phyloP scores from a whole-genome alignment of 768 basidiomycete species.

The Hygrophoropsis aurantiaca region DNA sequence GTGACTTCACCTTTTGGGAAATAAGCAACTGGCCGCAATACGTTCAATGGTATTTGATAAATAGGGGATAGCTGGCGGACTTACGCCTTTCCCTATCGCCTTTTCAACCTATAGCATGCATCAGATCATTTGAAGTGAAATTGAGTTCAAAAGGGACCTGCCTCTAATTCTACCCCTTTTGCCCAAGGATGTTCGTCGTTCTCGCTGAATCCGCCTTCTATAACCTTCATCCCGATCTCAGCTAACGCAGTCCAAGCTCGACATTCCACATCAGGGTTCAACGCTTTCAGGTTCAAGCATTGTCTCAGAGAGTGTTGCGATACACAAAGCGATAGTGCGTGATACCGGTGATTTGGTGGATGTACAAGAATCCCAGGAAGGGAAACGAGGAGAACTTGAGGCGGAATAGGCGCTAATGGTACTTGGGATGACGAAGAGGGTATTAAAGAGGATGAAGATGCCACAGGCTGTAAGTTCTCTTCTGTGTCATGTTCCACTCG shows the following conservation, averaged over 20 bases:
- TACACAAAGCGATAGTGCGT: slow-evolving; percentile 54
- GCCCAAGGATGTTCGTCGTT: slow-evolving; percentile 42
- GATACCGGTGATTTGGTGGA: slow-evolving; percentile 60
- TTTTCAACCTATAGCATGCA: slow-evolving; percentile 48
- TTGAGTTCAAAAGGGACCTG: slow-evolving; percentile 20
- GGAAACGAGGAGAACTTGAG: slow-evolving; percentile 54
- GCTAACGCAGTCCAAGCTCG: slow-evolving; percentile 69
- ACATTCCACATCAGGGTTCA: slow-evolving; percentile 64
- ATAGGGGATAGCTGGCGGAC: slow-evolving; percentile 23
- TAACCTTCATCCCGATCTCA: slow-evolving; percentile 63
- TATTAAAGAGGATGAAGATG: background rate
- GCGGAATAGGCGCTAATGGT: slow-evolving; percentile 34
- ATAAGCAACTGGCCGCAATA: slow-evolving; percentile 42
- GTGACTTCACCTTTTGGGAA: slow-evolving; percentile 55
- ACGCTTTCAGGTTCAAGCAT: slow-evolving; percentile 48
- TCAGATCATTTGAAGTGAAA: background rate
- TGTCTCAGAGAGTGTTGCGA: slow-evolving; percentile 56
- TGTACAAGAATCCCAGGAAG: slow-evolving; percentile 61
- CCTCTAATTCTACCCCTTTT: slow-evolving; percentile 55
- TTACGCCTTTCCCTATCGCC: slow-evolving; percentile 68
- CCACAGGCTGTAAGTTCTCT: background rate
- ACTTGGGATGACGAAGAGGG: background rate
- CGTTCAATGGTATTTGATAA: background rate
- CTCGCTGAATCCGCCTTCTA: slow-evolving; percentile 43
- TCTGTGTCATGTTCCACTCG: slow-evolving; percentile 12